These are phyloP conservation scores for Papilionanthe hybrid DNA, from an alignment of 116 monocot species.

Conservation along the genomic window DNA sequence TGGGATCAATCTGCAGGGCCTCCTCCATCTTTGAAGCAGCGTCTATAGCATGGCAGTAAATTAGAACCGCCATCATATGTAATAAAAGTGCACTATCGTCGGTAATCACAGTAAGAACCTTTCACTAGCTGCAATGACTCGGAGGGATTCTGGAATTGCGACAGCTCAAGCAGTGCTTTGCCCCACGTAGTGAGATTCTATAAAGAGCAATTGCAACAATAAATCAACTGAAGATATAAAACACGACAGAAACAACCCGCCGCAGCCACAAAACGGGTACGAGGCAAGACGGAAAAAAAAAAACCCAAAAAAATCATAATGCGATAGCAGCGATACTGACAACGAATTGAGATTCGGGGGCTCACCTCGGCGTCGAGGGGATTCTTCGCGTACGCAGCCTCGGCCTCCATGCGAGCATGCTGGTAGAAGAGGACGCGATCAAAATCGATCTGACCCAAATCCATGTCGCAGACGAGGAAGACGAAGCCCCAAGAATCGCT, in stretches of 20 bases:
- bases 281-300: background rate
- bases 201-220: slow-evolving; percentile 8
- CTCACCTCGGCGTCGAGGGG: slow-evolving; percentile 70
- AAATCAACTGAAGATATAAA: background rate
- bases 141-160: slow-evolving; percentile 63
- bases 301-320: background rate
- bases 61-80: background rate
- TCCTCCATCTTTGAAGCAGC: slow-evolving; percentile 73
- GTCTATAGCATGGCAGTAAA: slow-evolving; percentile 24
- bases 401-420: slow-evolving; percentile 61
- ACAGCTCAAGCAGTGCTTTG: slow-evolving; percentile 77
- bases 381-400: slow-evolving; percentile 50
- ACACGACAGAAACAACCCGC: background rate
- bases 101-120: slow-evolving; percentile 28
- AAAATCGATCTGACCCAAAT: slow-evolving; percentile 37
- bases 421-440: slow-evolving; percentile 67
- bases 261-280: background rate
- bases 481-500: background rate
- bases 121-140: slow-evolving; percentile 52
- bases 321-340: background rate
- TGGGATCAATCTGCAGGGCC: slow-evolving; percentile 64
- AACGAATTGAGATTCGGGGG: background rate
- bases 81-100: background rate
- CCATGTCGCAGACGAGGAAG: slow-evolving; percentile 29
- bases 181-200: slow-evolving; percentile 95